Evolutionary conservation across 1,284 basidiomycete species (phyloP), one percentile per base, ranked within the genome.

Genomic region (Ganoderma sinense): DNA sequence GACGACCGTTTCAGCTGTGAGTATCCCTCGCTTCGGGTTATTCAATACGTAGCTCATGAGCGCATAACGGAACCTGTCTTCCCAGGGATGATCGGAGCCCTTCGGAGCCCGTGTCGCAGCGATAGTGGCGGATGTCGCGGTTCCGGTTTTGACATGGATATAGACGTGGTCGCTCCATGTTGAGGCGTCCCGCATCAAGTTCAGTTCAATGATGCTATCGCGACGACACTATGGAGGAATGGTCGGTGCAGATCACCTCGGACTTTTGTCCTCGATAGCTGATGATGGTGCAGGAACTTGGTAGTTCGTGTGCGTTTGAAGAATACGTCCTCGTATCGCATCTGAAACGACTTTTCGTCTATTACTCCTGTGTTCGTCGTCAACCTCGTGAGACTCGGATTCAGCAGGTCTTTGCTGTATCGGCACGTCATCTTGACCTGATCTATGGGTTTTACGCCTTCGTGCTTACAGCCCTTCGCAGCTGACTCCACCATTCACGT

Each of bases 131-230:
- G 68, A 71, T 64, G 68, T 55, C 31, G 56, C 65, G 16, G 70
- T 69, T 6, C 43, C 69, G 18, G 13, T 62, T 6, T 58, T 64
- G 31, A 71, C 70, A 23, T 71, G 67, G 67, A 58, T 26, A 20
- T 56, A 62, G 36, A 59, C 61, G 10, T 69, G 59, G 58, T 23
- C 53, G 6, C 60, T 69, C 16, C 29, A 51, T 1, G 51, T 51
- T 1, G 67, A 69, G 26, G 63, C 58, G 1, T 11, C 64, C 29
- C 51, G 62, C 11, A 40, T 67, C 23, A 56, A 56, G 29, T 56
- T 31, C 29, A 56, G 29, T 56, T 31, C 29, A 31, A 56, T 29
- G 53, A 29, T 0, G 31, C 53, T 13, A 29, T 56, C 53, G 31
- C 53, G 6, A 56, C 29, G 11, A 56, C 53, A 6, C 18, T 56